A percentile compares a stretch with the other conserved stretches of the same genome.
These are phyloP conservation scores for Vitis hybrid DNA, from an alignment of 177 flowering plant genomes.

Conservation along the genomic window DNA sequence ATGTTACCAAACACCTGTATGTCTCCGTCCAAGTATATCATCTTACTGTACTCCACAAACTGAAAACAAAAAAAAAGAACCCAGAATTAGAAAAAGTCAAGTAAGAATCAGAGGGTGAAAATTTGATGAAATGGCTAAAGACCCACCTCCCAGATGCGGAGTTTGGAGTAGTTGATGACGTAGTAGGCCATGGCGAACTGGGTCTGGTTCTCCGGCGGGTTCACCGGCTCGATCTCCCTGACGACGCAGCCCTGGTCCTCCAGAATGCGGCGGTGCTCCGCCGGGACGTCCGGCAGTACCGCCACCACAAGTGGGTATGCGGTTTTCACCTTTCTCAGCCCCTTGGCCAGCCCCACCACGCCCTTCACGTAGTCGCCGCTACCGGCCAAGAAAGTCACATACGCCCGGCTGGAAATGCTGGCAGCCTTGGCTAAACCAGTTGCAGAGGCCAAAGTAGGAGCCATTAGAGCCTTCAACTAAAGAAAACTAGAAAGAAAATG, in stretches of 20 bases:
- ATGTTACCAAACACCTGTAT: slow-evolving; percentile 89
- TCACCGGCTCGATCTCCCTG: slow-evolving; percentile 51
- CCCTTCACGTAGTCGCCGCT: slow-evolving; percentile 61
- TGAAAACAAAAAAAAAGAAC: slow-evolving; percentile 19
- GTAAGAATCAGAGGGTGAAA: background rate
- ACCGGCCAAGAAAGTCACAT: slow-evolving; percentile 64
- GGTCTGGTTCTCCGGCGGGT: slow-evolving; percentile 57
- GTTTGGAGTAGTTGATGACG: slow-evolving; percentile 74
- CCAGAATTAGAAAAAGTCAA: background rate
- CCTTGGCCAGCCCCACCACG: slow-evolving; percentile 65
- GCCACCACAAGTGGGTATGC: slow-evolving; percentile 65
- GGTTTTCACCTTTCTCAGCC: slow-evolving; percentile 48
- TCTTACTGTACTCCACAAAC: slow-evolving; percentile 90
- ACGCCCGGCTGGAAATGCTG: slow-evolving; percentile 25
- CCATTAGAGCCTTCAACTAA: no score
- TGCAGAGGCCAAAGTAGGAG: no score
- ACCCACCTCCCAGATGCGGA: slow-evolving; percentile 68
- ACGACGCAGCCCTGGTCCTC: slow-evolving; percentile 53
- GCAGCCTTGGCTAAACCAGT: no score
- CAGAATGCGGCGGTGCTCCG: slow-evolving; percentile 49
- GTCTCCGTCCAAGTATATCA: slow-evolving; percentile 91
- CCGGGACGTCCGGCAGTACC: slow-evolving; percentile 58
- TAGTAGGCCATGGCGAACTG: slow-evolving; percentile 70
- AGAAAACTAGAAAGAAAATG: no score
- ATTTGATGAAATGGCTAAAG: background rate